Evolutionary conservation across 441 rosid genomes (phyloP).

Genomic region (Gossypium davidsonii): DNA sequence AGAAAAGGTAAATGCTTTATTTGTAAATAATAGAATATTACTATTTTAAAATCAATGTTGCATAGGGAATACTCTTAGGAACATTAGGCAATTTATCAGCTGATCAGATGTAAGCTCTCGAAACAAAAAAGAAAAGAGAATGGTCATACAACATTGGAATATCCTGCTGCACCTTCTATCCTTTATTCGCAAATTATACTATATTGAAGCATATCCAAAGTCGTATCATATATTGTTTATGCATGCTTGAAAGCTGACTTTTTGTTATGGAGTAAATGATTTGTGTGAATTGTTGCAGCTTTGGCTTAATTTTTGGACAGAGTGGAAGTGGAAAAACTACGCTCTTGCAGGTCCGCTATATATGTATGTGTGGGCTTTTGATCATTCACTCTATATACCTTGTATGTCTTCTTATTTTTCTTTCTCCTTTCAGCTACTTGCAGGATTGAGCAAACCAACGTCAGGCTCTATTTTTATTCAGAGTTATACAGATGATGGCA

Average conservation of each 20-base stretch:
- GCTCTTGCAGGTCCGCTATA: conserved; percentile 56
- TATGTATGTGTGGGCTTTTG: background rate
- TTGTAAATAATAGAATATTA: background rate
- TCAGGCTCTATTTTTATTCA: conserved; percentile 75
- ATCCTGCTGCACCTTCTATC: background rate
- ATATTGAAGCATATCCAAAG: background rate
- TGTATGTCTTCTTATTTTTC: conserved; percentile 2
- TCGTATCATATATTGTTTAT: background rate
- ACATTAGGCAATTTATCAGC: background rate
- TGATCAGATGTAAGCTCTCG: background rate
- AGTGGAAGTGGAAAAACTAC: conserved; percentile 98
- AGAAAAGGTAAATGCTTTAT: conserved; percentile 43
- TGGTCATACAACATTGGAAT: background rate
- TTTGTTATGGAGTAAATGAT: conserved; percentile 13
- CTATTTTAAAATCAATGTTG: background rate
- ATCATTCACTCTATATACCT: background rate
- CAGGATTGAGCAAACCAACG: conserved; percentile 76
- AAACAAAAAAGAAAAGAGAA: background rate
- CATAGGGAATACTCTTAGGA: background rate
- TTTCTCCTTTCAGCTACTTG: conserved; percentile 60
- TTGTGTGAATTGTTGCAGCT: conserved; percentile 38
- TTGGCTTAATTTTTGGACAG: conserved; percentile 90
- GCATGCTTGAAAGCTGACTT: background rate
- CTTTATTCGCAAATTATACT: background rate
- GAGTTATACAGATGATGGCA: conserved; percentile 53